phyloP scores from a whole-genome alignment of 305 asterid species.

The Fraxinus albicans region DNA sequence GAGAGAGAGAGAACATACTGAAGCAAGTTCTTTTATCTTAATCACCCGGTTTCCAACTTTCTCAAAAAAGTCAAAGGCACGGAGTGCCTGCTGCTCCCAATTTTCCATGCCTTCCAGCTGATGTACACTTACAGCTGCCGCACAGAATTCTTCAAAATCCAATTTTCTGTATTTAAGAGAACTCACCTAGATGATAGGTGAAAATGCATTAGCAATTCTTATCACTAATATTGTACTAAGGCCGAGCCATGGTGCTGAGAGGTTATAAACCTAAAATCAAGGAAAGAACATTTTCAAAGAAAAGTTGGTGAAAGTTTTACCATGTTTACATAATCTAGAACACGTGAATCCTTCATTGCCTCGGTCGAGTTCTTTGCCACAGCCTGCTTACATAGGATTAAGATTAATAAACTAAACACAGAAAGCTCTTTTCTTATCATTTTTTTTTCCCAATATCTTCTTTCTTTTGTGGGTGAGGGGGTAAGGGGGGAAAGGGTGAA shows the following conservation, averaged over 20 bases:
- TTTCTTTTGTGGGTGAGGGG: not conserved
- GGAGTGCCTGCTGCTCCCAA: conserved; percentile 96
- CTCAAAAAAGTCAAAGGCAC: conserved; percentile 84
- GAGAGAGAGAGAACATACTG: conserved; percentile 47
- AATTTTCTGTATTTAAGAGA: conserved; percentile 73
- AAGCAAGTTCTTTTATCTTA: conserved; percentile 97
- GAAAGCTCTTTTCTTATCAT: not conserved
- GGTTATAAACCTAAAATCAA: not conserved
- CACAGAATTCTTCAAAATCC: conserved; percentile 89
- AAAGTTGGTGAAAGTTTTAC: conserved; percentile 34
- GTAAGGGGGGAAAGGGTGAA: not conserved
- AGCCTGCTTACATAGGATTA: conserved; percentile 41
- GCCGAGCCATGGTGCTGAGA: not conserved
- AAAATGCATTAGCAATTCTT: not conserved
- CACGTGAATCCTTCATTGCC: conserved; percentile 75
- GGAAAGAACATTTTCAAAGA: not conserved
- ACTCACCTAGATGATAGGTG: conserved; percentile 50
- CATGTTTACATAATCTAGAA: conserved; percentile 68
- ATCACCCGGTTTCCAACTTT: conserved; percentile 88
- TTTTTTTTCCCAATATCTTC: not conserved
- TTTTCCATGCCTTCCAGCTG: conserved; percentile 83
- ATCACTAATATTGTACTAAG: not conserved
- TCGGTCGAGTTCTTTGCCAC: conserved; percentile 30
- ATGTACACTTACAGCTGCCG: conserved; percentile 79
- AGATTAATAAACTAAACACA: not conserved